Conservation (phyloP, 2,329 filamentous ascomycete species). For the Aspergillus awamori region DNA sequence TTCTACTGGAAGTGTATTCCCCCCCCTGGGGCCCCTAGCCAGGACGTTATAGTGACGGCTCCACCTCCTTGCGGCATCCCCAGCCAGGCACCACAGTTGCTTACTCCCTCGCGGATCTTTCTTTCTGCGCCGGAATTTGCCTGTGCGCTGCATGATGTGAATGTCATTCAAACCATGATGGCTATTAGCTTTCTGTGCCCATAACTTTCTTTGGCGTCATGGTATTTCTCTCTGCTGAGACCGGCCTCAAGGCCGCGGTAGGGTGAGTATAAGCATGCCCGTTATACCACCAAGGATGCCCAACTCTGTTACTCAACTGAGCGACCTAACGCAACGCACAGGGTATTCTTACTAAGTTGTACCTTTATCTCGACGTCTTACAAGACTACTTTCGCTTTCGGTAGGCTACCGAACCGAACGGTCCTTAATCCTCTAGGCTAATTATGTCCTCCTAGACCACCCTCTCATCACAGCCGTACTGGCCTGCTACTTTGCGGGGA, state of each 20-base stretch:
- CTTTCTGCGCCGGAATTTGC: constrained; percentile 9
- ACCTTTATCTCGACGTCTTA: constrained; percentile 40
- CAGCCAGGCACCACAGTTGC: constrained; percentile 5
- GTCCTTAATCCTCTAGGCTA: not conserved
- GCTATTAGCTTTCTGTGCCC: constrained; percentile 8
- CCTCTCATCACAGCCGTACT: constrained; percentile 49
- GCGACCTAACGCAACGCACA: constrained; percentile 27
- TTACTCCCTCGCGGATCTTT: constrained; percentile 6
- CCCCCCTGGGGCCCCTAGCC: constrained; percentile 9
- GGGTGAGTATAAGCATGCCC: constrained; percentile 29
- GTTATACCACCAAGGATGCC: not conserved
- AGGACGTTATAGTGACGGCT: constrained; percentile 10
- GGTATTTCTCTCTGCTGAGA: constrained; percentile 34
- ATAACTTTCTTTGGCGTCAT: constrained; percentile 26
- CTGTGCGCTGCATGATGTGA: constrained; percentile 13
- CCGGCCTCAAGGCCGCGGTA: constrained; percentile 35
- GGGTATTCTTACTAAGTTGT: constrained; percentile 39
- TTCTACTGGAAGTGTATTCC: not conserved
- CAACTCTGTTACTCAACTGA: not conserved
- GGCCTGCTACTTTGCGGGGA: constrained; percentile 45
- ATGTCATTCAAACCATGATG: constrained; percentile 18
- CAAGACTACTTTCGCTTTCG: constrained; percentile 44
- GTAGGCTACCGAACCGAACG: constrained; percentile 27
- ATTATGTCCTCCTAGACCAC: constrained; percentile 41
- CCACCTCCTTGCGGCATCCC: constrained; percentile 13